phyloP scores from a whole-genome alignment of 169 alveolate genomes.

The Eimeria praecox region DNA sequence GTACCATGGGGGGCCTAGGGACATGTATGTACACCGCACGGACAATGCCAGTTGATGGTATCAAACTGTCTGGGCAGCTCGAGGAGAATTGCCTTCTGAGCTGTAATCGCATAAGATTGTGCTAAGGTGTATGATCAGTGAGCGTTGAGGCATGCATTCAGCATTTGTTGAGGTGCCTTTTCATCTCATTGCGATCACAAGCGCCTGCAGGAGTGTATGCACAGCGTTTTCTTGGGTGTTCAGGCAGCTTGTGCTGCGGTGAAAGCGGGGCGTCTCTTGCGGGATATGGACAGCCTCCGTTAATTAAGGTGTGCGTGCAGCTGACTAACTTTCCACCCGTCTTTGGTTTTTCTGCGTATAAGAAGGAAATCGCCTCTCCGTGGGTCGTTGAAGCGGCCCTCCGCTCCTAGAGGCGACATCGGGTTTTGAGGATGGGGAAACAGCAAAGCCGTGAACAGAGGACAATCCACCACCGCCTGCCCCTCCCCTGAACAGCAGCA shows the following conservation, averaged over 20 bases:
- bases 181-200: neutral
- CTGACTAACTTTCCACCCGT: slow-evolving; percentile 80
- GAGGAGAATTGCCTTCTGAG: neutral
- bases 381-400: slow-evolving; percentile 80
- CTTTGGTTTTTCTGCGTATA: slow-evolving; percentile 82
- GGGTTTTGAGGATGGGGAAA: slow-evolving; percentile 85
- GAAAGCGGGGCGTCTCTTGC: neutral
- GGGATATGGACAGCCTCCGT: neutral
- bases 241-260: neutral
- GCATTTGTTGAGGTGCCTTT: neutral
- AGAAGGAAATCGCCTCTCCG: slow-evolving; percentile 87
- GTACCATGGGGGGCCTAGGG: neutral
- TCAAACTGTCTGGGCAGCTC: neutral
- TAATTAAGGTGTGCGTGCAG: neutral
- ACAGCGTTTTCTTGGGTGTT: neutral
- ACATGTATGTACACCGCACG: neutral
- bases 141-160: neutral
- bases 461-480: slow-evolving; percentile 84
- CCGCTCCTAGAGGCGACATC: slow-evolving; percentile 58
- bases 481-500: slow-evolving; percentile 75
- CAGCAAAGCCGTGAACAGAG: slow-evolving; percentile 86
- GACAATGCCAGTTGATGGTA: neutral
- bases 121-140: neutral
- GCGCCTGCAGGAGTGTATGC: neutral
- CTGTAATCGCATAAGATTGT: neutral